Conservation (phyloP, 768 basidiomycete genomes). For the Calocybe gangraenosa region DNA sequence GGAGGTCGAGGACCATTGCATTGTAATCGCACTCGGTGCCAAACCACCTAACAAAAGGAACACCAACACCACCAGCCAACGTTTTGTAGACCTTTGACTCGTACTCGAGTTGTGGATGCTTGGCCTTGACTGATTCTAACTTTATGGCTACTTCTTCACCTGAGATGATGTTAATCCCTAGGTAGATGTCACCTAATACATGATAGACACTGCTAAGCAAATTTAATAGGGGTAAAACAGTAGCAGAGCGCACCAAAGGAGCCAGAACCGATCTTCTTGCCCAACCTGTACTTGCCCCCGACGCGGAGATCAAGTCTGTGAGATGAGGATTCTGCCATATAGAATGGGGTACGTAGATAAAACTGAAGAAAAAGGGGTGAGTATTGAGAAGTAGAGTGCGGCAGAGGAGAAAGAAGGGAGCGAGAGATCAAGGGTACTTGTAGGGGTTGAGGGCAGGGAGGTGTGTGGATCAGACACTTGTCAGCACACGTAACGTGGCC, state of each 20-base stretch:
- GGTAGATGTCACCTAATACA: constrained; percentile 91
- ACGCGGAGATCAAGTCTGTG: constrained; percentile 83
- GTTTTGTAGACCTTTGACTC: constrained; percentile 96
- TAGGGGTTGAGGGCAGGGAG: constrained; percentile 32
- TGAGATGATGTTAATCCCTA: constrained; percentile 99
- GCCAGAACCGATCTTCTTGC: constrained; percentile 99
- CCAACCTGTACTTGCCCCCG: constrained; percentile 94
- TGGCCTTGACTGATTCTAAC: constrained; percentile 99
- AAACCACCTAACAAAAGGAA: constrained; percentile 96
- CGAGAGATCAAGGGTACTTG: constrained; percentile 26
- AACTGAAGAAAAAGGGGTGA: constrained; percentile 20
- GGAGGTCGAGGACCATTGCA: constrained; percentile 97
- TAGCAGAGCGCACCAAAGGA: constrained; percentile 75
- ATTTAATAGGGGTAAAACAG: constrained; percentile 7
- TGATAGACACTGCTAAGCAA: constrained; percentile 1
- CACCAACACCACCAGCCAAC: constrained; percentile 97
- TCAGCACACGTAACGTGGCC: constrained; percentile 34
- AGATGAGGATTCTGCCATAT: constrained; percentile 72
- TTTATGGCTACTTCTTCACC: constrained; percentile 99
- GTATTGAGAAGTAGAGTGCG: constrained; percentile 12
- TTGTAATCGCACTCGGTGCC: constrained; percentile 98
- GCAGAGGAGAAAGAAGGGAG: constrained; percentile 16
- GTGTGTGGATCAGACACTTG: constrained; percentile 39
- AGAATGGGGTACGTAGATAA: constrained; percentile 21
- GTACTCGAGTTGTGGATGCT: constrained; percentile 99